Percentiles rank a stretch among this genome's conserved stretches.
Conservation (phyloP, 768 basidiomycete genomes). For the Pleurotus tuber-regium region DNA sequence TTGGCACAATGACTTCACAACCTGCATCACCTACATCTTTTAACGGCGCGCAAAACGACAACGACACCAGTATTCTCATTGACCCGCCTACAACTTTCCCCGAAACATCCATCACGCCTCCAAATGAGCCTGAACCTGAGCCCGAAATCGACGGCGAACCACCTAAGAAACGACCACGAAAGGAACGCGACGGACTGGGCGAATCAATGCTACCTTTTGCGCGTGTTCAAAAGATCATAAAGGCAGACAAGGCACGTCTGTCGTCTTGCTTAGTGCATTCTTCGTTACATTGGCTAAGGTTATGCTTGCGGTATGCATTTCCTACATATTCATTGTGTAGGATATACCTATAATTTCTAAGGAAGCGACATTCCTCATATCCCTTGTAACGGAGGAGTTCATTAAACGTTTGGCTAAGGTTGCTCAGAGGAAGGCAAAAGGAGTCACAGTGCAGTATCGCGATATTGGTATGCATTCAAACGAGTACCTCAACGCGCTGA, state of each 20-base stretch:
- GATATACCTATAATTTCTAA: slow-evolving; percentile 73
- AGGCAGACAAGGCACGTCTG: slow-evolving; percentile 73
- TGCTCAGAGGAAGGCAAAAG: slow-evolving; percentile 66
- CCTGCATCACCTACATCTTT: too few species aligned
- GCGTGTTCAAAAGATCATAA: slow-evolving; percentile 81
- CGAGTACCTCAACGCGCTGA: too few species aligned
- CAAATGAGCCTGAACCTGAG: background rate
- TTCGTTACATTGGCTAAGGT: slow-evolving; percentile 1
- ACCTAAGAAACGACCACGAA: background rate
- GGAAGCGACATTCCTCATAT: slow-evolving; percentile 78
- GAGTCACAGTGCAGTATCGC: slow-evolving; percentile 72
- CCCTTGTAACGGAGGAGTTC: slow-evolving; percentile 87
- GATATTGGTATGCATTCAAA: slow-evolving; percentile 63
- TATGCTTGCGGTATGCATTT: background rate
- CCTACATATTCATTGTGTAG: too few species aligned
- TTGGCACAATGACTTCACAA: too few species aligned
- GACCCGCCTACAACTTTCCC: too few species aligned
- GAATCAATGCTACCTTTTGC: slow-evolving; percentile 75
- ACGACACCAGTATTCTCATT: too few species aligned
- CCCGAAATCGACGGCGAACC: background rate
- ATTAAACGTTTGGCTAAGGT: slow-evolving; percentile 73
- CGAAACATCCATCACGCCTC: too few species aligned
- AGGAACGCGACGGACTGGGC: slow-evolving; percentile 42
- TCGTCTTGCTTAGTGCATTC: background rate
- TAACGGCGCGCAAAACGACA: too few species aligned